Base-by-base conservation (phyloP, 768 basidiomycete genomes). In the Porphyrellus cyaneotinctus region DNA sequence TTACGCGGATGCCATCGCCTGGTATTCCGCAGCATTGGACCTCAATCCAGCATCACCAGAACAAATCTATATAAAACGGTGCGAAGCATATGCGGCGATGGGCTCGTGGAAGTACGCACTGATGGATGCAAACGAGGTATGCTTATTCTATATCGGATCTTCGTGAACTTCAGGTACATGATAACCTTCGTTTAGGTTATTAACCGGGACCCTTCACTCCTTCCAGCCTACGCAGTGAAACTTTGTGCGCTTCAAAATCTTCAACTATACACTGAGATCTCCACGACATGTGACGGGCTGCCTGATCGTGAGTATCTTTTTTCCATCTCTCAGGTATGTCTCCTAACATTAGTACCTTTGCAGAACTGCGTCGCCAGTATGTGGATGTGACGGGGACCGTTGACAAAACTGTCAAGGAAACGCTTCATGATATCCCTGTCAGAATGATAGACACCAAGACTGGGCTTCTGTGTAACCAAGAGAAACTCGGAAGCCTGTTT, bases 361-460 rank as follows among this genome's bases (percentile, higher is more conserved):
- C 6, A 56, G 51, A 32, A 28, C 23, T 47, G 18, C 49, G 10
- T 22, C 6, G 26, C 36, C 37, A 38, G 10, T 18, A 54, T 22
- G 30, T 15, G 5, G n/a, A 2, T 2, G 23, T 23, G 15, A 52
- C 8, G 36, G 33, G 6, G 9, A 23, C 32, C 24, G 49, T 56
- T 20, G 55, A 48, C 31, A 18, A 53, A 28, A 23, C 36, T 7
- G 28, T 56, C 17, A 38, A 30, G 22, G 43, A 43, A 8, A 49
- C 26, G 31, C 51, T 52, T 32, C 23, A 45, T 10, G 45, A 49
- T 11, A 8, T 41, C 10, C 56, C 52, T n/a, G 35, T 57, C 28
- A 33, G 52, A 11, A 49, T 58, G 43, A 58, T 58, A 18, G 51
- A 58, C 41, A 50, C 46, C 24, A 18, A 38, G 35, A 56, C 48